Conservation (phyloP, 495 filamentous ascomycete species). For the Trichocladium antarcticum region DNA sequence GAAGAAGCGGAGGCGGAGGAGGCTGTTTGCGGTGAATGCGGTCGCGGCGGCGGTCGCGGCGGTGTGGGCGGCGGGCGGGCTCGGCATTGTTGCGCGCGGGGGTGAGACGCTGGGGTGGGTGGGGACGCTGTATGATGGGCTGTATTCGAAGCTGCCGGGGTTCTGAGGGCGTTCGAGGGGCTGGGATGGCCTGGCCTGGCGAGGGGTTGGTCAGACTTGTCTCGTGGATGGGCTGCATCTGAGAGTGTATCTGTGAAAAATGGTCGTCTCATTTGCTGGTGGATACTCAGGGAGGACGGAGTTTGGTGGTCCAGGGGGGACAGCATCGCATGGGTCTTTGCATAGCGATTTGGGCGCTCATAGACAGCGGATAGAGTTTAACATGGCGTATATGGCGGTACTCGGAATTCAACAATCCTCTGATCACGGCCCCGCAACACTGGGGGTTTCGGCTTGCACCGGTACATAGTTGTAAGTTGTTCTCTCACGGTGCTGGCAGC, state of each 20-base stretch:
- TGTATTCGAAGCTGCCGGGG: constrained; percentile 33
- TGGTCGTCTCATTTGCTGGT: background rate
- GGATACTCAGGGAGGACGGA: background rate
- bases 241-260: background rate
- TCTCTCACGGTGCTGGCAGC: too few species aligned
- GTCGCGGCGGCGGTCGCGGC: constrained; percentile 45
- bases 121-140: constrained; percentile 60
- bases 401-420: background rate
- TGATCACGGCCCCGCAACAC: too few species aligned
- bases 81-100: constrained; percentile 65
- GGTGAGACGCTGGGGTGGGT: constrained; percentile 66
- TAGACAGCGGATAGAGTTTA: background rate
- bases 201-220: too few species aligned
- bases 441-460: too few species aligned
- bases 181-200: background rate
- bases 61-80: constrained; percentile 69
- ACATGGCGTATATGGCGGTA: background rate
- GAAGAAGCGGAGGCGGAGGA: constrained; percentile 43
- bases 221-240: too few species aligned
- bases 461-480: too few species aligned
- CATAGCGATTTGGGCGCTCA: constrained; percentile 6
- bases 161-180: background rate
- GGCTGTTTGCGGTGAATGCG: constrained; percentile 60
- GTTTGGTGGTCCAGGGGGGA: background rate
- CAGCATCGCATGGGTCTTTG: constrained; percentile 5